Conservation (phyloP, 2,329 filamentous ascomycete species). For the Trichoderma sp. region DNA sequence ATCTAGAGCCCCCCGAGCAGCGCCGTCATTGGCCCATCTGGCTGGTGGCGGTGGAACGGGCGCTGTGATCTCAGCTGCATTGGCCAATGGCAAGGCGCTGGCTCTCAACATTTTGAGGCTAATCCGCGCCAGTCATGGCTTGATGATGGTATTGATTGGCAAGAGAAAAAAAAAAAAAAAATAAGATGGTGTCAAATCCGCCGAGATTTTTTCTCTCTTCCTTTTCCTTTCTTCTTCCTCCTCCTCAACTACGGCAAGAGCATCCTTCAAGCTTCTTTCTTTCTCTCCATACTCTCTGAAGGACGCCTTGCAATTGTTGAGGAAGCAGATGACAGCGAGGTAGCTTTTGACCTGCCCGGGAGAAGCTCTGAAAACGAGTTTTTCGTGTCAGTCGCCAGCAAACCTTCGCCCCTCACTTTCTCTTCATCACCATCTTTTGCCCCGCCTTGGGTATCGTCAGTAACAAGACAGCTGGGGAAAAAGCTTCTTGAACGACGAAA, state of each 20-base stretch:
- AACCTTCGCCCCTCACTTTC: conserved; percentile 25
- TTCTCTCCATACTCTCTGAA: not conserved
- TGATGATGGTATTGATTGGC: conserved; percentile 11
- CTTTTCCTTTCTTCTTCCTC: conserved; percentile 12
- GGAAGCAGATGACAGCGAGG: conserved; percentile 37
- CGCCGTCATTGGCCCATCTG: conserved; percentile 3
- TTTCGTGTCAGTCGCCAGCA: conserved; percentile 38
- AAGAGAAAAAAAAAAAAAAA: conserved; percentile 17
- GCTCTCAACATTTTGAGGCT: not conserved
- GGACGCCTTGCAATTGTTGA: conserved; percentile 4
- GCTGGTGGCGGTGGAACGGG: conserved; percentile 19
- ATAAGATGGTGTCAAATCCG: conserved; percentile 13
- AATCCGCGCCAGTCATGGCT: not conserved
- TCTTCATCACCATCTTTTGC: conserved; percentile 26
- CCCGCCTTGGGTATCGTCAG: conserved; percentile 28
- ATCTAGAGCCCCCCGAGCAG: not conserved
- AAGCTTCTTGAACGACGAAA: conserved; percentile 11
- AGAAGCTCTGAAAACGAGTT: conserved; percentile 40
- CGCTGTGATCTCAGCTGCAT: conserved; percentile 9
- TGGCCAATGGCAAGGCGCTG: conserved; percentile 20
- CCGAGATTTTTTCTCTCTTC: conserved; percentile 19
- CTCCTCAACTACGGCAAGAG: conserved; percentile 12
- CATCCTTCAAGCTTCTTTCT: conserved; percentile 13
- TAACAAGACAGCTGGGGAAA: not conserved
- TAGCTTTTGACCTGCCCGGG: conserved; percentile 37